These are phyloP conservation scores for Axilococcus clingmanii DNA, from an alignment of 139 green algal species.

Conservation along the genomic window DNA sequence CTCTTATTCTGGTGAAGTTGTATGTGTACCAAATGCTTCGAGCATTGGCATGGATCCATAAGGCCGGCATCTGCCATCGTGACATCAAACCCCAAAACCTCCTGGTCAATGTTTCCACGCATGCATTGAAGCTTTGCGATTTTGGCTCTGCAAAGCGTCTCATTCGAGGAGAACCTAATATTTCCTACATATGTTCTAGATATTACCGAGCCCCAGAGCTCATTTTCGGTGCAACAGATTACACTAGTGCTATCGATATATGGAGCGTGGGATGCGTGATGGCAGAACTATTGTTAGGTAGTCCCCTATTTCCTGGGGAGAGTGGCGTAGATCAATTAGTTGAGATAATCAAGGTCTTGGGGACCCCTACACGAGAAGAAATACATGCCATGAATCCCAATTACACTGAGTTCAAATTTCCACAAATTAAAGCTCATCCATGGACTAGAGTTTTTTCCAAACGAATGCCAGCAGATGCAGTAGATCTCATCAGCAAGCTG, in stretches of 20 bases:
- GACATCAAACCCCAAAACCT: slow-evolving; percentile 97
- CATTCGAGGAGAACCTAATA: slow-evolving; percentile 92
- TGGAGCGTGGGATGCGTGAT: slow-evolving; percentile 97
- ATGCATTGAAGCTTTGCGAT: slow-evolving; percentile 97
- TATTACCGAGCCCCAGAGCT: slow-evolving; percentile 96
- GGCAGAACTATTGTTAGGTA: slow-evolving; percentile 94
- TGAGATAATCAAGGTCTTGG: slow-evolving; percentile 99
- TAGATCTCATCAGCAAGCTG: slow-evolving; percentile 71
- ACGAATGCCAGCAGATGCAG: slow-evolving; percentile 76
- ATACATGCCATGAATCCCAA: slow-evolving; percentile 99
- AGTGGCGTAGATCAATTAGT: slow-evolving; percentile 98
- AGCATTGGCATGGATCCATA: slow-evolving; percentile 74
- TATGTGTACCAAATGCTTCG: slow-evolving; percentile 90
- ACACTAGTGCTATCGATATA: slow-evolving; percentile 93
- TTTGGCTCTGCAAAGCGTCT: slow-evolving; percentile 97
- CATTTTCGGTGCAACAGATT: slow-evolving; percentile 97
- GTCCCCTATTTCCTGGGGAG: slow-evolving; percentile 84
- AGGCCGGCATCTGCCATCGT: slow-evolving; percentile 76
- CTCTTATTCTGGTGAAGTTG: slow-evolving; percentile 86
- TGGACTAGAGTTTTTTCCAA: slow-evolving; percentile 96
- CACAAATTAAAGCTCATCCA: slow-evolving; percentile 92
- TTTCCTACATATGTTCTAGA: slow-evolving; percentile 98
- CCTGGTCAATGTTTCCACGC: slow-evolving; percentile 83
- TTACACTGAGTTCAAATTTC: slow-evolving; percentile 99
- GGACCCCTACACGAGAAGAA: slow-evolving; percentile 87